phyloP scores from a whole-genome alignment of 176 grass and related monocot genomes.

The Oryza glaberrima region DNA sequence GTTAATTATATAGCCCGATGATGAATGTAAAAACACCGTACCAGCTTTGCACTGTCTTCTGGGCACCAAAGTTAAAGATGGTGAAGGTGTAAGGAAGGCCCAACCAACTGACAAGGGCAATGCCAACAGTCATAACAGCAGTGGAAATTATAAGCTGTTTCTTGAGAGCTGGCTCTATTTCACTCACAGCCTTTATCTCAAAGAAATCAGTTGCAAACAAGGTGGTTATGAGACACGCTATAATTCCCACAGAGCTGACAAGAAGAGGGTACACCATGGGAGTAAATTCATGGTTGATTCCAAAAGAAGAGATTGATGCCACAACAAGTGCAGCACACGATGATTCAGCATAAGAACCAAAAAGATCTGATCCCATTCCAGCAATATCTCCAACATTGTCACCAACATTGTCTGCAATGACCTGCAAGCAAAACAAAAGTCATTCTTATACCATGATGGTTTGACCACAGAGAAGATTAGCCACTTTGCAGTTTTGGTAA shows the following conservation, averaged over 20 bases:
- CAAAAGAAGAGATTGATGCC: slow-evolving; percentile 53
- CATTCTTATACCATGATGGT: slow-evolving; percentile 23
- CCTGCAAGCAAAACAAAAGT: slow-evolving; percentile 39
- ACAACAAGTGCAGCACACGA: slow-evolving; percentile 57
- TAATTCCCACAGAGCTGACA: slow-evolving; percentile 50
- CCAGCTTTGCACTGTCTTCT: slow-evolving; percentile 51
- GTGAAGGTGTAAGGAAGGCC: slow-evolving; percentile 50
- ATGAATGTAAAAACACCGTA: slow-evolving; percentile 9
- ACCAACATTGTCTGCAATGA: slow-evolving; percentile 72
- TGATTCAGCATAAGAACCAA: slow-evolving; percentile 55
- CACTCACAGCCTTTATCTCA: slow-evolving; percentile 47
- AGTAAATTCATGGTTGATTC: slow-evolving; percentile 51
- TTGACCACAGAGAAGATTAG: neutral
- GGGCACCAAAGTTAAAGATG: slow-evolving; percentile 47
- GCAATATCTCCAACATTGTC: slow-evolving; percentile 79
- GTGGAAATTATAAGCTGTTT: slow-evolving; percentile 57
- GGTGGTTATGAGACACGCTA: slow-evolving; percentile 51
- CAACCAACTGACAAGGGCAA: slow-evolving; percentile 49
- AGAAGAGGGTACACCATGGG: slow-evolving; percentile 53
- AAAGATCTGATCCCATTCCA: slow-evolving; percentile 70
- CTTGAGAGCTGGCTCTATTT: slow-evolving; percentile 57
- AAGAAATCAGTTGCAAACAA: slow-evolving; percentile 56
- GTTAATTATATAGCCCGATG: neutral
- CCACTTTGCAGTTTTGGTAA: neutral
- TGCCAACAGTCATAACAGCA: slow-evolving; percentile 49